A percentile compares a stretch with the other conserved stretches of the same genome.
These are phyloP conservation scores for Kingdonia uniflora DNA, from an alignment of 164 flowering plant genomes.

Conservation along the genomic window DNA sequence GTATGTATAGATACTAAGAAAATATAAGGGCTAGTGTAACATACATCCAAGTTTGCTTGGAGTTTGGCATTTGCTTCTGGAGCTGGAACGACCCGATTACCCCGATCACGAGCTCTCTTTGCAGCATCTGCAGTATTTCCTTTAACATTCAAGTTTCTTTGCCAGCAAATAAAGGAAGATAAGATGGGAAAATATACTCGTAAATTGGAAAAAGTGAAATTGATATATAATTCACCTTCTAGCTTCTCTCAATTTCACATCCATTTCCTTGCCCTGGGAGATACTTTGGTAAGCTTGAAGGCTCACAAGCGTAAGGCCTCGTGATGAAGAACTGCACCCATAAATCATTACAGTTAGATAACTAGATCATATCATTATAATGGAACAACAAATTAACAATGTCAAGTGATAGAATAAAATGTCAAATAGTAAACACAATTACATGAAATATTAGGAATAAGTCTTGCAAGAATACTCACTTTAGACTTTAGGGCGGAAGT, in stretches of 20 bases:
- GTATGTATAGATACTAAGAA: not conserved
- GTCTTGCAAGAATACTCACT: constrained; percentile 42
- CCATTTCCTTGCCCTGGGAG: constrained; percentile 96
- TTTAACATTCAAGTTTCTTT: constrained; percentile 47
- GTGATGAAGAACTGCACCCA: constrained; percentile 55
- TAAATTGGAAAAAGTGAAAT: not conserved
- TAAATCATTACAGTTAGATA: not conserved
- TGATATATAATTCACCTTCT: constrained; percentile 43
- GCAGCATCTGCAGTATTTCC: constrained; percentile 33
- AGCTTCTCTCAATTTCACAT: constrained; percentile 79
- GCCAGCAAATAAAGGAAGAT: constrained; percentile 25
- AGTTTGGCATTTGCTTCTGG: constrained; percentile 94
- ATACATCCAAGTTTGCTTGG: constrained; percentile 77
- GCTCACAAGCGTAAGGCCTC: constrained; percentile 78
- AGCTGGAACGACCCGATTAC: constrained; percentile 66
- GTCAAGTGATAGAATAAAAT: too few relatives aligned
- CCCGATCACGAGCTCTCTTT: constrained; percentile 45
- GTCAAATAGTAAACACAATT: too few relatives aligned
- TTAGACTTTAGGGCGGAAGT: constrained; percentile 66
- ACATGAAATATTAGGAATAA: too few relatives aligned
- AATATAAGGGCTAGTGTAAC: constrained; percentile 12
- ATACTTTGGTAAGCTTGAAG: constrained; percentile 79
- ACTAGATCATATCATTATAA: too few relatives aligned
- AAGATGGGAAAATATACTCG: not conserved
- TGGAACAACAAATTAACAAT: too few relatives aligned